Percentiles rank a stretch among this genome's conserved stretches.
Conservation (phyloP, 2,329 filamentous ascomycete genomes). For the Pseudogymnoascus sp. region DNA sequence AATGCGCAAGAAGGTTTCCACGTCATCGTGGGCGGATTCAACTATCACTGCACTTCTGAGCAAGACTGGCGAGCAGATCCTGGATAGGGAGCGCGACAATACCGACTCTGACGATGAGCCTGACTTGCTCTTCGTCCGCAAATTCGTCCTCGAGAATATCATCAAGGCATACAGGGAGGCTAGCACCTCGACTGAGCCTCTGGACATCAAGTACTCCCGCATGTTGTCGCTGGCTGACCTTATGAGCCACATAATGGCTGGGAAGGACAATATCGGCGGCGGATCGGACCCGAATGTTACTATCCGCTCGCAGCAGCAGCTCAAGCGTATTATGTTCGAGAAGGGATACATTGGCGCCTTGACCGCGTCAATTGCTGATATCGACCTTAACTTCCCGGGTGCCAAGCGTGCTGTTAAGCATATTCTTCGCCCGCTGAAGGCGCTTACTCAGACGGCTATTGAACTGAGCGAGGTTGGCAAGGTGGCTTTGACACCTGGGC, state of each 20-base stretch:
- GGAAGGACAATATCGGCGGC: conserved; percentile 58
- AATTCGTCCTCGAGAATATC: conserved; percentile 89
- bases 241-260: conserved; percentile 85
- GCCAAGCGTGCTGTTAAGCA: conserved; percentile 95
- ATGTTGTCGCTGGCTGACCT: conserved; percentile 83
- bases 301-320: conserved; percentile 64
- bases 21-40: conserved; percentile 77
- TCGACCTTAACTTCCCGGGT: conserved; percentile 89
- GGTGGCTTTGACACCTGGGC: conserved; percentile 57
- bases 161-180: conserved; percentile 89
- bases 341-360: conserved; percentile 88
- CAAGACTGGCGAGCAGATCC: conserved; percentile 72
- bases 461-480: conserved; percentile 66
- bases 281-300: conserved; percentile 33
- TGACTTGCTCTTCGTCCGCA: conserved; percentile 84
- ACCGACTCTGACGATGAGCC: conserved; percentile 69
- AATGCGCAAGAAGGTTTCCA: conserved; percentile 78
- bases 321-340: conserved; percentile 95
- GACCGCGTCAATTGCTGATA: conserved; percentile 86
- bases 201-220: conserved; percentile 80
- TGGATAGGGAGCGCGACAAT: conserved; percentile 48
- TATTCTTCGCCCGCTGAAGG: conserved; percentile 81
- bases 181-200: conserved; percentile 65
- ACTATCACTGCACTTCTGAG: conserved; percentile 80
- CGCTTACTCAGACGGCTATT: conserved; percentile 79